Percentiles rank a stretch among this genome's conserved stretches.
phyloP scores from a whole-genome alignment of 75 land plant genomes.

The Ceratopteris richardii region DNA sequence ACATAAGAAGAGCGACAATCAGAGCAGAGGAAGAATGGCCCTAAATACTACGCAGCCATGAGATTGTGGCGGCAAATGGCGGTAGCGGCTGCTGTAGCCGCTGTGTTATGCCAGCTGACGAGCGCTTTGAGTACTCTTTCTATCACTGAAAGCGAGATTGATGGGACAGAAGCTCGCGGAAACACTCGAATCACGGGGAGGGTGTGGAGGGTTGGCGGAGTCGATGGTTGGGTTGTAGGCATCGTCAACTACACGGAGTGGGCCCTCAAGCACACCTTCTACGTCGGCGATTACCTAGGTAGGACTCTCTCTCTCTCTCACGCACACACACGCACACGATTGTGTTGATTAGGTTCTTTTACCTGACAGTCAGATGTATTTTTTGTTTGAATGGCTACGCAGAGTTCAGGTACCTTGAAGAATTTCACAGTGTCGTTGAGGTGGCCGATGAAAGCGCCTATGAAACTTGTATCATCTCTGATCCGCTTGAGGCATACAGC shows the following conservation, averaged over 20 bases:
- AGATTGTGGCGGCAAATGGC: too few relatives aligned
- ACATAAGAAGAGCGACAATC: too few relatives aligned
- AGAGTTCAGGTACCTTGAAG: not conserved
- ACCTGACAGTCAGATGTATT: not conserved
- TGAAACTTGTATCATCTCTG: not conserved
- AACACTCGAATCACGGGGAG: too few relatives aligned
- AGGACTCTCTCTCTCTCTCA: constrained; percentile 1
- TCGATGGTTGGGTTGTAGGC: constrained; percentile 1
- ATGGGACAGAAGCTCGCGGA: too few relatives aligned
- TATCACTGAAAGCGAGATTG: too few relatives aligned
- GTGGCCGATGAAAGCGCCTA: not conserved
- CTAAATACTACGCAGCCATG: too few relatives aligned
- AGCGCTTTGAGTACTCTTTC: too few relatives aligned
- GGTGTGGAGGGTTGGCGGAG: constrained; percentile 5
- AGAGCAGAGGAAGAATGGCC: too few relatives aligned
- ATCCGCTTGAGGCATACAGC: not conserved
- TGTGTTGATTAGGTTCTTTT: not conserved
- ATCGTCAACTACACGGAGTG: constrained; percentile 2
- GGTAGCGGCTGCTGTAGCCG: too few relatives aligned
- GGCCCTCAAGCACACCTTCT: constrained; percentile 6
- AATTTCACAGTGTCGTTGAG: constrained; percentile 1
- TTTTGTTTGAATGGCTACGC: not conserved
- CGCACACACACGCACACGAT: too few relatives aligned
- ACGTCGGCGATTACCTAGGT: not conserved
- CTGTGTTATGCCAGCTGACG: too few relatives aligned